Percentiles rank a stretch among this genome's conserved stretches.
Evolutionary conservation across 257 asterid species (phyloP).

Genomic region (Solanum virginianum): DNA sequence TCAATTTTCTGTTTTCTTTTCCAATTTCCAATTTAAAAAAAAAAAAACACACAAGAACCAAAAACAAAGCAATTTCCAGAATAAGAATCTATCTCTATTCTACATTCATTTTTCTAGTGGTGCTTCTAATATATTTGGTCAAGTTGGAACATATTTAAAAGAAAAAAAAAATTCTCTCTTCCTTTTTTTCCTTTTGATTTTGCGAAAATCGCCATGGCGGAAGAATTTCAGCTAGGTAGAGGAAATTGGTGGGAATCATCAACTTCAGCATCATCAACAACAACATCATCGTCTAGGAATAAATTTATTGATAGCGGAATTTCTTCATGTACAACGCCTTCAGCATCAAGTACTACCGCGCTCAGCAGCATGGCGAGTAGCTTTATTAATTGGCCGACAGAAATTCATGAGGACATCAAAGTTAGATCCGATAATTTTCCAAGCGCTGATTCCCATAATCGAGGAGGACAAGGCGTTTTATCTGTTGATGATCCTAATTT

Average conservation of each 20-base stretch:
- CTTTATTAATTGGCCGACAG: constrained; percentile 51
- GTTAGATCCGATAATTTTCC: constrained; percentile 20
- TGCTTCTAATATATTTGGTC: neutral
- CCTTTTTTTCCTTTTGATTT: neutral
- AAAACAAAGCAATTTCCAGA: neutral
- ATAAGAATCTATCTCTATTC: neutral
- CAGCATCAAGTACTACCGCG: constrained; percentile 21
- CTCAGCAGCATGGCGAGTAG: constrained; percentile 25
- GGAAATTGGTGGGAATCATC: constrained; percentile 75
- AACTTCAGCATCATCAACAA: constrained; percentile 4
- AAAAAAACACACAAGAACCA: neutral
- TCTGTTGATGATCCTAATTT: constrained; percentile 28
- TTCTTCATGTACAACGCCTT: constrained; percentile 8
- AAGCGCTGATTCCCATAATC: constrained; percentile 1
- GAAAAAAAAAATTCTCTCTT: neutral
- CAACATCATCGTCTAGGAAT: constrained; percentile 25
- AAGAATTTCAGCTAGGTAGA: constrained; percentile 60
- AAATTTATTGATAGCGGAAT: constrained; percentile 23
- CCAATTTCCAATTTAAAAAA: neutral
- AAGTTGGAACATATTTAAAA: neutral
- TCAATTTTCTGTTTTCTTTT: constrained; percentile 16
- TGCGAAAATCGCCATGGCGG: constrained; percentile 34
- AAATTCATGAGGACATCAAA: constrained; percentile 34
- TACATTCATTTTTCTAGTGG: neutral
- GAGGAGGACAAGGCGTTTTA: neutral